Base-by-base conservation (phyloP, 805 yeast genomes). In the Teunomyces panamensis region DNA sequence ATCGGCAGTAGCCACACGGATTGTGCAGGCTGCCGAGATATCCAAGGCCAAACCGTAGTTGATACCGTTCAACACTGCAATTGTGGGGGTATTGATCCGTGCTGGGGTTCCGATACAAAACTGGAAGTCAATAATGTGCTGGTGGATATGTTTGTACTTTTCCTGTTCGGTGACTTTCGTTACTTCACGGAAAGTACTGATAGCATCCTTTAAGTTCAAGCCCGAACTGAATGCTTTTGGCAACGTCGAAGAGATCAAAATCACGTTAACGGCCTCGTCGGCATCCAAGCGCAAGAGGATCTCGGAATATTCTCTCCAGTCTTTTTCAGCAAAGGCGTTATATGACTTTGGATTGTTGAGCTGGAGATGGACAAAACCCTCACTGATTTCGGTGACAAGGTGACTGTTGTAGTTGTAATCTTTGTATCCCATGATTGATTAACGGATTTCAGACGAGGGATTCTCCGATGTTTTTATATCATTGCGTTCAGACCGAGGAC, bases 1-100 rank as follows among this genome's bases (percentile, higher is more conserved):
- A 52, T 78, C 85, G 28, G 67, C 65, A 3, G 82, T 67, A 9
- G 81, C 80, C 9, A 83, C 62, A 44, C 91, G 74, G 20, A 87
- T 78, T 11, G 81, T 74, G 27, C 77, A 73, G 0, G 86, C 78
- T 10, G 84, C 65, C 6, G 85, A 66, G 39, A 87, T 77, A 62
- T 87, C 94, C 14, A 87, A 53, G 0, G 85, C 92, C 42, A 87
- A 71, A 0, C 95, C 95, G 55, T 70, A 76, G 42, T 76, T 64
- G 9, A 77, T 69, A 0, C 94, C 94, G 63, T 87, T 89, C 39
- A 80, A 68, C 1, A 86, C 75, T 2, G 78, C 79, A 50, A 87
- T 83, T 9, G 89, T 85, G 3, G 95, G 87, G 10, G 81, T 77
- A 14, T 56, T 54, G 46, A 78, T 77, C 16, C 71, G 59, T 0